Evolutionary conservation across 768 basidiomycete genomes (phyloP).

Genomic region (Boletus subparvulus): DNA sequence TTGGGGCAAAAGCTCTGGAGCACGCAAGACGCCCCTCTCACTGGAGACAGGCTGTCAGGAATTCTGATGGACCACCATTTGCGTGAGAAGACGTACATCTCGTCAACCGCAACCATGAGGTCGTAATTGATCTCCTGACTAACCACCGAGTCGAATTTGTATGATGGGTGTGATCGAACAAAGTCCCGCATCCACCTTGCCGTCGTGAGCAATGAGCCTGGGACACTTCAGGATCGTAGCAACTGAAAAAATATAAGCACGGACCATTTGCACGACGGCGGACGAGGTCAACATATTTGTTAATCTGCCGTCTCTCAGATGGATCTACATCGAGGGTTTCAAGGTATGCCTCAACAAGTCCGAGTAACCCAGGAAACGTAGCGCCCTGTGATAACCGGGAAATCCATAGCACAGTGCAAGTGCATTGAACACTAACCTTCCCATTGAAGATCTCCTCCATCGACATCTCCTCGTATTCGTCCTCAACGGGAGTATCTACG

Average conservation of each 20-base stretch:
- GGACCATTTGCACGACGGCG: conserved; percentile 76
- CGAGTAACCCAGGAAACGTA: conserved; percentile 76
- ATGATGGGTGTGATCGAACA: conserved; percentile 86
- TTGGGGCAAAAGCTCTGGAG: conserved; percentile 60
- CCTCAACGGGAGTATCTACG: conserved; percentile 56
- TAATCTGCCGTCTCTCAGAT: conserved; percentile 57
- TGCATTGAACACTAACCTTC: conserved; percentile 50
- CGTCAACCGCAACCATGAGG: conserved; percentile 83
- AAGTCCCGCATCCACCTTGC: conserved; percentile 95
- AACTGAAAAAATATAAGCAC: conserved; percentile 19
- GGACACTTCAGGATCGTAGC: conserved; percentile 1
- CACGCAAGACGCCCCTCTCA: conserved; percentile 64
- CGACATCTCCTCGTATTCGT: conserved; percentile 92
- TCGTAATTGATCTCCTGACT: conserved; percentile 93
- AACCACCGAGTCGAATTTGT: conserved; percentile 91
- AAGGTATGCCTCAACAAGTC: conserved; percentile 80
- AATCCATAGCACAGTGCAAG: background rate
- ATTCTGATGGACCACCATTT: background rate
- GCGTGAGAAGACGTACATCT: conserved; percentile 63
- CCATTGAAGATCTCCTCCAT: conserved; percentile 93
- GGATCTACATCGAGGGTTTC: conserved; percentile 79
- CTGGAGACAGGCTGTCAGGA: conserved; percentile 35
- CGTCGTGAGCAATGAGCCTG: conserved; percentile 79
- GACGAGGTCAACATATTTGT: conserved; percentile 79
- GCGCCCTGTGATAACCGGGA: conserved; percentile 44